Evolutionary conservation across 164 flowering plant species (phyloP), one percentile per base, ranked within the genome.

Genomic region (Kalanchoe fedtschenkoi): DNA sequence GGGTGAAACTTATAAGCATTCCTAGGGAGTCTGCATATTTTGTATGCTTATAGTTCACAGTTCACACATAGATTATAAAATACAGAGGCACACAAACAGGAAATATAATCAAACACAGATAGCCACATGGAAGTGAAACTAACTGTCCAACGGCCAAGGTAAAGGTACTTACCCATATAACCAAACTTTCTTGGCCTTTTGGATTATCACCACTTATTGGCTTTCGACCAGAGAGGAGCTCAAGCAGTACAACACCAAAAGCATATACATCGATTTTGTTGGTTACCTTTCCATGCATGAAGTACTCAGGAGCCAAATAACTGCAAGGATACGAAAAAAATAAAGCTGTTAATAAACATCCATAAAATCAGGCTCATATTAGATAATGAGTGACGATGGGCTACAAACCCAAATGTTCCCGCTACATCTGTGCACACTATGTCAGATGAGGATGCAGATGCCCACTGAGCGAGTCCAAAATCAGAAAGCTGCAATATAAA

Each of bases 261-360:
- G 89, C 89, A 69, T 80, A 84, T 14, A 84, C 86, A 63, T 84
- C 89, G 39, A 84, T 70, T 63, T 80, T 82, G 62, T 84, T 80
- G 46, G 72, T 84, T 62, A 84, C 83, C 73, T 80, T 81, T 17
- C 89, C 89, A 51, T 78, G 72, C 84, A 84, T 80, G 72, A 84
- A 84, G 69, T 84, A 84, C 59, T 84, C 89, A 5, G 86, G 86
- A 63, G 89, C 89, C 72, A 84, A 71, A 68, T 84, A 84, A 38
- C 89, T 84, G 82, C 54, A 71, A 41, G 13, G 15, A 55, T 11
- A 56, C 26, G n/a, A 44, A 53, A 47, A n/a, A n/a, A n/a, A n/a
- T n/a, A n/a, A n/a, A n/a, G n/a, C n/a, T n/a, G n/a, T n/a, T n/a
- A 29, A 9, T 26, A 4, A 44, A 24, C 14, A n/a, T n/a, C 43